Conservation (phyloP, 1,284 basidiomycete genomes). For the Ceratobasidium sp. region DNA sequence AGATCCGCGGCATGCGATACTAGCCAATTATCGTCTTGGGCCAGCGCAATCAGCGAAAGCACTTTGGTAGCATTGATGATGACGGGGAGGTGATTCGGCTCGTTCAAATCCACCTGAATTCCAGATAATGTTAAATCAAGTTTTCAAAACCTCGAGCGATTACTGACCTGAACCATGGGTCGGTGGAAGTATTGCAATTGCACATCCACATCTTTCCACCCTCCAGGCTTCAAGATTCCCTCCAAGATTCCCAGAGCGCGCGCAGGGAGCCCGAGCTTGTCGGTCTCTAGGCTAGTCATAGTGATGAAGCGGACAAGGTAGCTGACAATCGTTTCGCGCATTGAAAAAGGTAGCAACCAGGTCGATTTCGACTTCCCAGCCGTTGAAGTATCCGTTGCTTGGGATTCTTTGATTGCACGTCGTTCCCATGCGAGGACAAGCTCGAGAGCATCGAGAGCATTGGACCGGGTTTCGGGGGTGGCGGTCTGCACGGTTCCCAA, state of each 20-base stretch:
- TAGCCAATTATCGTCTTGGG: constrained; percentile 90
- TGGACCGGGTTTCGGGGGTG: constrained; percentile 82
- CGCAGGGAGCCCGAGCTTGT: constrained; percentile 73
- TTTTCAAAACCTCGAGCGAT: constrained; percentile 5
- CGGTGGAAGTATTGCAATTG: constrained; percentile 91
- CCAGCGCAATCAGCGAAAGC: constrained; percentile 86
- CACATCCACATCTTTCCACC: constrained; percentile 94
- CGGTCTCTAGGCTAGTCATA: constrained; percentile 73
- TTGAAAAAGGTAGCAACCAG: constrained; percentile 84
- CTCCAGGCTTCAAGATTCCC: constrained; percentile 83
- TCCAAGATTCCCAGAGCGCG: constrained; percentile 85
- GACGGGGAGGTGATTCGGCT: constrained; percentile 62
- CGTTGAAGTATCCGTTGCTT: constrained; percentile 51
- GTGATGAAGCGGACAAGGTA: constrained; percentile 88
- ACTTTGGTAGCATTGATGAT: constrained; percentile 91
- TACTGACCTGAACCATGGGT: constrained; percentile 80
- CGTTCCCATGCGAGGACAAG: constrained; percentile 90
- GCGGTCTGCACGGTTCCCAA: constrained; percentile 70
- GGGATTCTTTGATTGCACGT: constrained; percentile 62
- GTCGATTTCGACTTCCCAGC: constrained; percentile 19
- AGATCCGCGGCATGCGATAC: constrained; percentile 80
- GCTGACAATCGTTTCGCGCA: constrained; percentile 92
- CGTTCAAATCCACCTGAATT: constrained; percentile 62
- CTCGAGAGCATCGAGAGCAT: constrained; percentile 88
- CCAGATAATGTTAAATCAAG: constrained; percentile 25